Conservation (phyloP, 2,329 filamentous ascomycete genomes). For the Neonectria magnoliae region DNA sequence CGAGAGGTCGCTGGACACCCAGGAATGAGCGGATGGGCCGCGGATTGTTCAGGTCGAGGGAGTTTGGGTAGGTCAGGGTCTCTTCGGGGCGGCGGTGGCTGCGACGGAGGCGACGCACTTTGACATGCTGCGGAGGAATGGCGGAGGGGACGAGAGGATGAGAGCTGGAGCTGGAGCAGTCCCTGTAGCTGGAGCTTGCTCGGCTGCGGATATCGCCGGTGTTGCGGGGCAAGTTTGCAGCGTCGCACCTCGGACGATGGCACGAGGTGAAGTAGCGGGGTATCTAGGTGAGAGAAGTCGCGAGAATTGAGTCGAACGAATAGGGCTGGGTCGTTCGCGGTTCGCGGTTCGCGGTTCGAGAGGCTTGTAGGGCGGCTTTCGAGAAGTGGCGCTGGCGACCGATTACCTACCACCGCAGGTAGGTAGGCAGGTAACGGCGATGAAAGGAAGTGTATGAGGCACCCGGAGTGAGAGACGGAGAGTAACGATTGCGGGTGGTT, state of each 20-base stretch:
- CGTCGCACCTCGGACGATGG: not conserved
- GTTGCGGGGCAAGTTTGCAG: not conserved
- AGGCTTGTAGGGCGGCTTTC: not conserved
- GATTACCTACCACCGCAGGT: not conserved
- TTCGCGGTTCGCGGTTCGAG: not conserved
- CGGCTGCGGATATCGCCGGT: not conserved
- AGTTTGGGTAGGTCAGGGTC: constrained; percentile 26
- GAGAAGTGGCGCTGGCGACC: not conserved
- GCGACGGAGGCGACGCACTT: constrained; percentile 33
- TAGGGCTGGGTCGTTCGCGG: not conserved
- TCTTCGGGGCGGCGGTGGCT: constrained; percentile 32
- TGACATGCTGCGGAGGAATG: constrained; percentile 41
- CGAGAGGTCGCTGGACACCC: constrained; percentile 17
- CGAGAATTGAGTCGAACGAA: not conserved
- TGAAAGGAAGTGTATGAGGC: not conserved
- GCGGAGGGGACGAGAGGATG: constrained; percentile 14
- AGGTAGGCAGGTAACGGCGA: not conserved
- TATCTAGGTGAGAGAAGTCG: not conserved
- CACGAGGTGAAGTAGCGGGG: not conserved
- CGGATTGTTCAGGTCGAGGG: constrained; percentile 29
- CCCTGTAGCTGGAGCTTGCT: constrained; percentile 1
- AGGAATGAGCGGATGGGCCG: constrained; percentile 5
- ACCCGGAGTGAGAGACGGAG: not conserved
- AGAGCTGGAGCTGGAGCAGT: constrained; percentile 24
- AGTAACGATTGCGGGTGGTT: not conserved